Percentiles rank a stretch among this genome's conserved stretches.
phyloP scores from a whole-genome alignment of 2,329 filamentous ascomycete genomes.

The Emmonsiellopsis sp. region DNA sequence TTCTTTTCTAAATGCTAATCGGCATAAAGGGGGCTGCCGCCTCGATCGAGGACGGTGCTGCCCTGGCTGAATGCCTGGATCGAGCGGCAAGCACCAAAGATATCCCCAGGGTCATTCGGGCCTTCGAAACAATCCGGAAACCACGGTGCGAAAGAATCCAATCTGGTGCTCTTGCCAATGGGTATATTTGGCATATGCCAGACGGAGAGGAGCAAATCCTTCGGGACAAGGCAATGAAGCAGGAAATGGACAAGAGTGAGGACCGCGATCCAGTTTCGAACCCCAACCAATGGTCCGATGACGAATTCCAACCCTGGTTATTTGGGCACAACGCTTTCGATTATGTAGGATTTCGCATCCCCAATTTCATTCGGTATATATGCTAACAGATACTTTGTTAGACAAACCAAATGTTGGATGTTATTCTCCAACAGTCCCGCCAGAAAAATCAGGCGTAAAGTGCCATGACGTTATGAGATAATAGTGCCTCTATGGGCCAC shows the following conservation, averaged over 20 bases:
- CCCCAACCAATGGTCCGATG: slow-evolving; percentile 1
- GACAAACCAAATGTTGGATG: too few relatives aligned
- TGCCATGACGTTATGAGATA: too few relatives aligned
- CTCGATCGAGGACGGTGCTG: slow-evolving; percentile 33
- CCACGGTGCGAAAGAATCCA: slow-evolving; percentile 5
- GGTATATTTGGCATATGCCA: slow-evolving; percentile 1
- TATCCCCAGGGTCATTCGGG: neutral
- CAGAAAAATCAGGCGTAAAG: too few relatives aligned
- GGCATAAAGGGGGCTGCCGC: slow-evolving; percentile 25
- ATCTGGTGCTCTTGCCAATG: neutral
- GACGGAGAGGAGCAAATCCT: slow-evolving; percentile 1
- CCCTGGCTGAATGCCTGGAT: slow-evolving; percentile 16
- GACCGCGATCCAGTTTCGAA: neutral
- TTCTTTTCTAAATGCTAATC: neutral
- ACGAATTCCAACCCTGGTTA: slow-evolving; percentile 2
- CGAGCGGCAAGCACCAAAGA: neutral
- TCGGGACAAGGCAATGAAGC: neutral
- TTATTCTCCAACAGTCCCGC: too few relatives aligned
- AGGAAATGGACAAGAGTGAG: neutral
- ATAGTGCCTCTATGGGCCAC: too few relatives aligned
- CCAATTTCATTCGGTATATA: too few relatives aligned
- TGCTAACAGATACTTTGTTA: too few relatives aligned
- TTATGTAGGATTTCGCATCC: neutral
- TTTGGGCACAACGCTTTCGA: slow-evolving; percentile 2
- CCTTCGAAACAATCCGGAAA: slow-evolving; percentile 3